These are phyloP conservation scores for Diplodia intermedia DNA, from an alignment of 2,329 filamentous ascomycete species.

Conservation along the genomic window DNA sequence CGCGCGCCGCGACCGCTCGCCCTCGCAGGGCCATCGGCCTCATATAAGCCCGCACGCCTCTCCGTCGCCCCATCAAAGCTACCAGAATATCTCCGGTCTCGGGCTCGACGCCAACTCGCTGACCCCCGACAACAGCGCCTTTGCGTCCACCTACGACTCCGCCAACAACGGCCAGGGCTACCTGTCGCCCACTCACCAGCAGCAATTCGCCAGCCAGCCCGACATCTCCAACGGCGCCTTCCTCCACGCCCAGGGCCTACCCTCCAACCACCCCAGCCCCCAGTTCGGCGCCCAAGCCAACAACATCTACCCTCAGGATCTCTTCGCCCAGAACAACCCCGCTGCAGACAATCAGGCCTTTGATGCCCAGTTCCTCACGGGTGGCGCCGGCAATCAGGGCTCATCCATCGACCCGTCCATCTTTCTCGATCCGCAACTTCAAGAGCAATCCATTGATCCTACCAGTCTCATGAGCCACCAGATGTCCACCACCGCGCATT, in stretches of 20 bases:
- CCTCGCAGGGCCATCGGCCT: slow-evolving; percentile 63
- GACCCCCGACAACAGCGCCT: slow-evolving; percentile 39
- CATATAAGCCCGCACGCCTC: slow-evolving; percentile 75
- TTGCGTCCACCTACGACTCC: slow-evolving; percentile 35
- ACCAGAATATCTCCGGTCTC: slow-evolving; percentile 65
- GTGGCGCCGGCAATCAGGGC: slow-evolving; percentile 59
- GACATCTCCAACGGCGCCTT: slow-evolving; percentile 52
- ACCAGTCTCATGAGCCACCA: slow-evolving; percentile 55
- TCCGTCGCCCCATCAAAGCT: slow-evolving; percentile 64
- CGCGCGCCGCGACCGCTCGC: slow-evolving; percentile 67
- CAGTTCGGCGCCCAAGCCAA: slow-evolving; percentile 50
- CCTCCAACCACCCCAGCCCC: slow-evolving; percentile 62
- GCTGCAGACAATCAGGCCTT: slow-evolving; percentile 38
- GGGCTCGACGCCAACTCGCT: slow-evolving; percentile 59
- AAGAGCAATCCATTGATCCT: slow-evolving; percentile 55
- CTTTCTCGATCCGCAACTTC: slow-evolving; percentile 55
- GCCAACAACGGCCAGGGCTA: slow-evolving; percentile 55
- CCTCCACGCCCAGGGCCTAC: slow-evolving; percentile 50
- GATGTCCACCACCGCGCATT: slow-evolving; percentile 60
- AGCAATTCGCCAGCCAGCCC: slow-evolving; percentile 52
- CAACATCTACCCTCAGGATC: slow-evolving; percentile 44
- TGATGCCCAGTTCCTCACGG: slow-evolving; percentile 61
- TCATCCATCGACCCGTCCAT: slow-evolving; percentile 68
- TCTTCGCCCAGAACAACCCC: slow-evolving; percentile 42
- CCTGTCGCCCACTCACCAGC: slow-evolving; percentile 53